Base-by-base conservation (phyloP, 371 early-diverging fungal genomes). In the Enterocytospora artemiae region DNA sequence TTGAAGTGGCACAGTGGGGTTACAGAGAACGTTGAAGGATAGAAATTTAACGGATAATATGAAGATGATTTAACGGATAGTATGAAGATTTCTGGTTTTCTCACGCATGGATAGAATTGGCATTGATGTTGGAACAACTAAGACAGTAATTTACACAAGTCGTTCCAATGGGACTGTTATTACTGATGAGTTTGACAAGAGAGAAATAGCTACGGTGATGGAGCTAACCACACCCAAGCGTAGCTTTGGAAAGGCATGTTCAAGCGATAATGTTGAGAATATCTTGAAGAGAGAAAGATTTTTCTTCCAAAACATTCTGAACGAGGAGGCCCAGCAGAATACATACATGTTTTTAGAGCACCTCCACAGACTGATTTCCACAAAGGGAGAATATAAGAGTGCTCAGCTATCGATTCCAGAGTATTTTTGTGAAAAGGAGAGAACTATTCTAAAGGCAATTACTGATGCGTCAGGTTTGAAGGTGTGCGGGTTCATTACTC, bases 81-180 rank as follows among this genome's bases (percentile, higher is more conserved):
- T n/a, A n/a, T n/a, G n/a, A n/a, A n/a, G n/a, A n/a, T n/a, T n/a
- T n/a, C n/a, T n/a, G n/a, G n/a, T n/a, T n/a, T n/a, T 46, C 18
- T 46, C 48, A 46, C 18, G 7, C 18, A 18, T 46, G 18, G 20
- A 46, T 46, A 46, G 24, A 18, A 33, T 75, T 0, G 72, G 71
- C 28, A 72, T 75, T 36, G 75, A 75, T 41, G 55, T 75, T 41
- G 75, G 75, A 28, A 43, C 48, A 24, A 59, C 52, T 36, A 71
- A 71, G 50, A 75, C 75, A 9, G 52, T 63, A 4, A 50, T 75
- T n/a, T 54, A 54, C 4, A 37, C 53, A 3, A 54, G 63, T 18
- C 53, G 60, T 16, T 63, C 59, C 7, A 66, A 63, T 41, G 72
- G 69, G 20, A 60, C 43, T 20, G 63, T 62, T 14, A 30, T 68